A percentile compares a stretch with the other conserved stretches of the same genome.
These are phyloP conservation scores for Neoboletus magnificus DNA, from an alignment of 768 basidiomycete species.

Conservation along the genomic window DNA sequence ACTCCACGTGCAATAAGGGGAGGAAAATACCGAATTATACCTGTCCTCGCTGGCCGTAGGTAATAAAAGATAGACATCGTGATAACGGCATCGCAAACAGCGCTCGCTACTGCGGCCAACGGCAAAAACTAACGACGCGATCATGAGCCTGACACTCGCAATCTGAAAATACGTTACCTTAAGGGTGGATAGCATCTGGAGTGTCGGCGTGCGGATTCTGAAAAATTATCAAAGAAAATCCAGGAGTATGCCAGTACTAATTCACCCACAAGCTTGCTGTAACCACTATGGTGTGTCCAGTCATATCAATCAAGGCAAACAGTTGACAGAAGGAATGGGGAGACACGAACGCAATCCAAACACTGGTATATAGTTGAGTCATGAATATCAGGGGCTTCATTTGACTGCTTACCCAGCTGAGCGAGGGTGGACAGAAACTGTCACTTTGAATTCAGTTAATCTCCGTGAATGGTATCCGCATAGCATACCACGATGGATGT, in stretches of 20 bases:
- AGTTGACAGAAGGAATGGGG: not conserved
- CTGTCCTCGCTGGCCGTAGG: conserved; percentile 12
- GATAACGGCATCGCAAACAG: conserved; percentile 22
- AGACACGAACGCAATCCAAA: not conserved
- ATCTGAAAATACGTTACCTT: not conserved
- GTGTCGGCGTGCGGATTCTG: conserved; percentile 12
- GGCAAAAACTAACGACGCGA: conserved; percentile 2
- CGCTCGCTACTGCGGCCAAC: conserved; percentile 11
- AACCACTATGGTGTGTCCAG: not conserved
- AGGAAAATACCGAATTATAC: conserved; percentile 7
- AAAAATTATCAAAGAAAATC: not conserved
- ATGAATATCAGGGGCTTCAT: not conserved
- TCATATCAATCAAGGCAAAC: not conserved
- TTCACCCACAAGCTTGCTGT: not conserved
- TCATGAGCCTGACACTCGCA: not conserved
- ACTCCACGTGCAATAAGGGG: not conserved
- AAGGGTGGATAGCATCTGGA: not conserved
- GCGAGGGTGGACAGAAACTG: conserved; percentile 5
- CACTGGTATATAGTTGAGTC: not conserved
- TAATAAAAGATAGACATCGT: conserved; percentile 15
- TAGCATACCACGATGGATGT: not conserved
- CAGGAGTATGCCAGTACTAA: not conserved
- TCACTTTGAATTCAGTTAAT: not conserved
- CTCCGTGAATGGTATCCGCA: not conserved
- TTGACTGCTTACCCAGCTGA: conserved; percentile 12